Evolutionary conservation across 441 rosid genomes (phyloP), one percentile per base, ranked within the genome.

Genomic region (Isatis lusitanica): DNA sequence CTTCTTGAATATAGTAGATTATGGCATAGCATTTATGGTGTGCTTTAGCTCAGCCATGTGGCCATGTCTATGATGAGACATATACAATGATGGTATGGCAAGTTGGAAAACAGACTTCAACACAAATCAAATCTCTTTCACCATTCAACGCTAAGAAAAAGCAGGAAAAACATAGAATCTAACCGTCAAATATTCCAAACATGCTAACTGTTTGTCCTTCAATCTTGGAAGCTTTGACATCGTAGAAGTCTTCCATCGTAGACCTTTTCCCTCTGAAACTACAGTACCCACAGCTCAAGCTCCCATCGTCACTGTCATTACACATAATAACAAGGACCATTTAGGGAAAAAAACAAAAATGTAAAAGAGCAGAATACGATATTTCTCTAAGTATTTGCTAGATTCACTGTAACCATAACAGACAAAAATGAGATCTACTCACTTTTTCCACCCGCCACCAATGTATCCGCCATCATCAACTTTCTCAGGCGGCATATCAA

Each of bases 131-230:
- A 39, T 10, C 17, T 13, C 9, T 64, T 38, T 33, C 40, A 59
- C 35, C 51, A 15, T 4, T 38, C 39, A 70, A 35, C 5, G 17
- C 50, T 46, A 28, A 63, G 44, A 68, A 69, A 58, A 65, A 36
- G 35, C 31, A 71, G 16, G 10, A 7, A 39, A 13, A 53, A 55
- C 4, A 58, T 17, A 71, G 68, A 79, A 70, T 67, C 92, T 82
- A 77, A 93, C 98, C 99, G 83, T 96, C 98, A 78, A 96, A 96
- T 33, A 93, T 88, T 70, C 97, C 98, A 80, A 96, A 96, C 97
- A 93, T 87, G 92, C 80, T 88, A 77, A 93, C 90, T 57, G 84
- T 70, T 82, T 85, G 72, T 66, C 95, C 97, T 60, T 90, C 84
- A 73, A 93, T 89, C 33, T 74, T 84, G 73, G 97, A 81, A 65